Conservation (phyloP, 1,139 yeast species). For the Blastobotrys arbuscula region DNA sequence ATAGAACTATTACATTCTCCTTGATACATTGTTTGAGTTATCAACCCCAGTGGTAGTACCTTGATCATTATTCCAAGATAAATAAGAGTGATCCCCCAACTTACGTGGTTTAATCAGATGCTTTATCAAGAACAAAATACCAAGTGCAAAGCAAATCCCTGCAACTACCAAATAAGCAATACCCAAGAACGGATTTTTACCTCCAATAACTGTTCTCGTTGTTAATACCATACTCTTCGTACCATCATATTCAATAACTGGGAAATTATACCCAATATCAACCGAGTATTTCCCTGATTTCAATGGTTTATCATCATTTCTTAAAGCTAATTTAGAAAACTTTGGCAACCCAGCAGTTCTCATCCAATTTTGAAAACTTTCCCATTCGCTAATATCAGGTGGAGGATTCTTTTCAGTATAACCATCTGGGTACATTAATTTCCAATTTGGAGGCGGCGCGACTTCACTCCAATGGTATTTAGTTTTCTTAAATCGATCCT, state of each 20-base stretch:
- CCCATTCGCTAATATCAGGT: conserved; percentile 76
- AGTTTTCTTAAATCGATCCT: conserved; percentile 74
- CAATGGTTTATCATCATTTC: conserved; percentile 66
- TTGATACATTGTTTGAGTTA: background rate
- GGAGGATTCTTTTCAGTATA: conserved; percentile 68
- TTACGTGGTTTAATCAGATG: conserved; percentile 65
- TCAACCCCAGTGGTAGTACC: conserved; percentile 11
- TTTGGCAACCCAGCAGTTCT: conserved; percentile 85
- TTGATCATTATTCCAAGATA: conserved; percentile 61
- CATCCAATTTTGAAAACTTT: conserved; percentile 96
- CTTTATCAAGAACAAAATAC: conserved; percentile 52
- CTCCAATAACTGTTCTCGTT: conserved; percentile 86
- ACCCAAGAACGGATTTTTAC: conserved; percentile 82
- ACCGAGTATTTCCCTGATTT: conserved; percentile 66
- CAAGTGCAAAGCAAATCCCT: conserved; percentile 69
- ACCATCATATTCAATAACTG: conserved; percentile 78
- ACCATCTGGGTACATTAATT: conserved; percentile 76
- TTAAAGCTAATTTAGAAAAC: conserved; percentile 72
- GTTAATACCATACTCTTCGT: conserved; percentile 72
- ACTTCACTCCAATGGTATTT: conserved; percentile 62
- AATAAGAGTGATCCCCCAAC: conserved; percentile 64
- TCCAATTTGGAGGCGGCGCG: conserved; percentile 97
- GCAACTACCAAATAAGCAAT: conserved; percentile 89
- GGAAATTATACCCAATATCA: conserved; percentile 77
- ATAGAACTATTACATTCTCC: background rate